phyloP scores from a whole-genome alignment of 225 moss, liverwort and hornwort species.

The Rhytidiadelphus loreus region DNA sequence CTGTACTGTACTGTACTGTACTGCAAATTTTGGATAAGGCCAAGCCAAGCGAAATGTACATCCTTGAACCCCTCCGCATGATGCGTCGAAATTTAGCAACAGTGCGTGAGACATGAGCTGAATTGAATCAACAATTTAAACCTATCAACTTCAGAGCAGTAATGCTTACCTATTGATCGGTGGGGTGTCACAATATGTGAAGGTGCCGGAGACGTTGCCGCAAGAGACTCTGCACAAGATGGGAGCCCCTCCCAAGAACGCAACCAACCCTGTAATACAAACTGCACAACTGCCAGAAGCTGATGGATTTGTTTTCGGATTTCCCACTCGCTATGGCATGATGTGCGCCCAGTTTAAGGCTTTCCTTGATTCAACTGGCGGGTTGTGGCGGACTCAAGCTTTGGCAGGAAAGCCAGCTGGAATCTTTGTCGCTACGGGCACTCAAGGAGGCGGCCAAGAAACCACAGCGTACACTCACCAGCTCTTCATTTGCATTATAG shows the following conservation, averaged over 20 bases:
- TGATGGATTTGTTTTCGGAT: constrained; percentile 43
- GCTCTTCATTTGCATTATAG: neutral
- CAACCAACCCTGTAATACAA: constrained; percentile 6
- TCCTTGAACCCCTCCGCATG: neutral
- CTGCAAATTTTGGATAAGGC: neutral
- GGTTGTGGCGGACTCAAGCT: constrained; percentile 44
- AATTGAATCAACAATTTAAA: neutral
- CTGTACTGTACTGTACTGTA: neutral
- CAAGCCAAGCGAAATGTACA: neutral
- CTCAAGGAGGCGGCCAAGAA: constrained; percentile 61
- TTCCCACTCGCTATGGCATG: constrained; percentile 52
- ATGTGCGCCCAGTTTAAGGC: constrained; percentile 47
- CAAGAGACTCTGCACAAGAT: constrained; percentile 26
- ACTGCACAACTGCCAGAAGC: constrained; percentile 23
- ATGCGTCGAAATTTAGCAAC: neutral
- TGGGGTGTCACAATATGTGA: neutral
- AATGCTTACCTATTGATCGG: neutral
- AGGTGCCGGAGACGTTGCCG: constrained; percentile 43
- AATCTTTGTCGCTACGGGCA: constrained; percentile 32
- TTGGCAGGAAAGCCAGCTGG: constrained; percentile 46
- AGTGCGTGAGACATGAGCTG: neutral
- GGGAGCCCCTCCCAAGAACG: constrained; percentile 24
- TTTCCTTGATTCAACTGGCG: constrained; percentile 28
- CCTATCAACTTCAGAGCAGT: neutral
- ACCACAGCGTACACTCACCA: constrained; percentile 29